phyloP scores from a whole-genome alignment of 225 moss, liverwort and hornwort species.

The Sphagnum tenellum region DNA sequence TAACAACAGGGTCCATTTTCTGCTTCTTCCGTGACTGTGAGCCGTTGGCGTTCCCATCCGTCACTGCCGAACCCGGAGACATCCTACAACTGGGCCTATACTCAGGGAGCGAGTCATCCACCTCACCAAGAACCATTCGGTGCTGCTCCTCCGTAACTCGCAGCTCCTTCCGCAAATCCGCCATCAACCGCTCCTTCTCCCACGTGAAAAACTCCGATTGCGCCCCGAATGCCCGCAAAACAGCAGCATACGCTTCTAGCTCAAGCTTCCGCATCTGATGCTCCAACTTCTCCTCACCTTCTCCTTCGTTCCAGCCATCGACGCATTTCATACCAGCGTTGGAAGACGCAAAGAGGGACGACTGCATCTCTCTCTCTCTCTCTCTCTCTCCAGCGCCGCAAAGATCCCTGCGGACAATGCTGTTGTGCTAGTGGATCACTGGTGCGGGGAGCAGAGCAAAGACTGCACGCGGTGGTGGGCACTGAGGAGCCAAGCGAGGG shows the following conservation, averaged over 20 bases:
- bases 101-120: constrained; percentile 6
- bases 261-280: constrained; percentile 10
- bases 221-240: constrained; percentile 16
- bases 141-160: constrained; percentile 14
- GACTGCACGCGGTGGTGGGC: too few species aligned
- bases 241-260: constrained; percentile 16
- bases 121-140: constrained; percentile 8
- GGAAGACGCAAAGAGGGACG: too few species aligned
- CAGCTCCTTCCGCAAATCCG: constrained; percentile 10
- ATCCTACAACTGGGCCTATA: constrained; percentile 9
- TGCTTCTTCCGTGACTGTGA: constrained; percentile 3
- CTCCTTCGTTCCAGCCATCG: too few species aligned
- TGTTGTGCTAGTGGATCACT: too few species aligned
- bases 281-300: neutral
- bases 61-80: constrained; percentile 3
- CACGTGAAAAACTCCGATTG: constrained; percentile 13
- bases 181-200: constrained; percentile 10
- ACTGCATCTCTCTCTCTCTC: too few species aligned
- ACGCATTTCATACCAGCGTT: too few species aligned
- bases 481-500: too few species aligned
- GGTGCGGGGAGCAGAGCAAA: too few species aligned
- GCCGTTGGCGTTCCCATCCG: constrained; percentile 3
- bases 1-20: constrained; percentile 3
- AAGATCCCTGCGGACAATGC: too few species aligned
- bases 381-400: too few species aligned